Conservation (phyloP, 2,329 filamentous ascomycete genomes). For the Cryphonectria naterciae region DNA sequence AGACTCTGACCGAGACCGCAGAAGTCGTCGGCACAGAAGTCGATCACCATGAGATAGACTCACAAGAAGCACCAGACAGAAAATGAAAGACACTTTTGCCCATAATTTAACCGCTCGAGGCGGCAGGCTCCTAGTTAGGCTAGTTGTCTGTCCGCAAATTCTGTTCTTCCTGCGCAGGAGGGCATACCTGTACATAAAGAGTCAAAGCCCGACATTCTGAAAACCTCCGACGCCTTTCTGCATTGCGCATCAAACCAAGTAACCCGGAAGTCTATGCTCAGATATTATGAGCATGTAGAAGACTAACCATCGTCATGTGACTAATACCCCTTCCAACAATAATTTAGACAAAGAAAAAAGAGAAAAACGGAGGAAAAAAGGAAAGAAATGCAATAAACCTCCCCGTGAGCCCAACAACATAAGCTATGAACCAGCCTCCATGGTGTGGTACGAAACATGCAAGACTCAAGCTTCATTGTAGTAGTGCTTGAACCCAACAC, state of each 20-base stretch:
- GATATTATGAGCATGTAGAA: neutral
- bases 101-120: neutral
- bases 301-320: neutral
- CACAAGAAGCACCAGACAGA: neutral
- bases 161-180: constrained; percentile 26
- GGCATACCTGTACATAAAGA: neutral
- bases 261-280: neutral
- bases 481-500: constrained; percentile 85
- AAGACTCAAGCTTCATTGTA: constrained; percentile 40
- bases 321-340: neutral
- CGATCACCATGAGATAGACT: constrained; percentile 43
- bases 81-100: neutral
- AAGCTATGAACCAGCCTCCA: neutral
- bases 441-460: neutral
- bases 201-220: neutral
- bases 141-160: constrained; percentile 16
- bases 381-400: neutral
- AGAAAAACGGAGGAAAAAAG: neutral
- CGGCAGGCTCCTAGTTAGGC: constrained; percentile 6
- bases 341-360: neutral
- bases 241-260: neutral
- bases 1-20: constrained; percentile 35
- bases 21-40: constrained; percentile 45
- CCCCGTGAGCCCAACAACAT: neutral
- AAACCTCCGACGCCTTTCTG: constrained; percentile 33